Evolutionary conservation across 352 stramenopile genomes (phyloP).

Genomic region (Thraustochytrium striatum): DNA sequence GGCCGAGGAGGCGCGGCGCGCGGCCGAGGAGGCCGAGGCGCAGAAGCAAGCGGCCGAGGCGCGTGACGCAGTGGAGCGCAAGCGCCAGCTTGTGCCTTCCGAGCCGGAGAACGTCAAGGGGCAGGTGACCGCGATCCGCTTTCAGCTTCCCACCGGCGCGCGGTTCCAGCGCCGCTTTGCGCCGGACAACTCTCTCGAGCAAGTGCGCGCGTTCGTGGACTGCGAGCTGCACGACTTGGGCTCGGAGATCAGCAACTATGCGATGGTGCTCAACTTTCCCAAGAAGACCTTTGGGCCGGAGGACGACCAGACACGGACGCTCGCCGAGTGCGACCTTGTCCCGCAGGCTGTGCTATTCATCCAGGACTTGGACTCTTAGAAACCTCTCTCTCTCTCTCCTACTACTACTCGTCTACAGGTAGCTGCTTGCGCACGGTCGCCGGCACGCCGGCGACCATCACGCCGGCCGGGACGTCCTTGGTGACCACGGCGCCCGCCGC

Average conservation of each 20-base stretch:
- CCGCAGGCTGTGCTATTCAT: slow-evolving; percentile 67
- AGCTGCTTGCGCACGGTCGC: slow-evolving; percentile 49
- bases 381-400: no score
- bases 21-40: background rate
- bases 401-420: no score
- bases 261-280: slow-evolving; percentile 63
- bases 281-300: slow-evolving; percentile 59
- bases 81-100: slow-evolving; percentile 47
- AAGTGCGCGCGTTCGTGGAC: slow-evolving; percentile 61
- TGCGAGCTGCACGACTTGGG: slow-evolving; percentile 61
- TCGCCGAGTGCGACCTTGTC: slow-evolving; percentile 60
- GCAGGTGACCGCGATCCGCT: slow-evolving; percentile 57
- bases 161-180: slow-evolving; percentile 63
- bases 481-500: slow-evolving; percentile 72
- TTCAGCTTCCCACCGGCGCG: slow-evolving; percentile 62
- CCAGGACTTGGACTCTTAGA: slow-evolving; percentile 65
- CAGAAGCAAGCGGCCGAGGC: slow-evolving; percentile 50
- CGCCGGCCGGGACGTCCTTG: slow-evolving; percentile 65
- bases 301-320: slow-evolving; percentile 54
- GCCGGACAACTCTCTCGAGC: slow-evolving; percentile 56
- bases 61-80: slow-evolving; percentile 43
- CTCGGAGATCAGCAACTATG: slow-evolving; percentile 60
- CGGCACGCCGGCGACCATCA: slow-evolving; percentile 66
- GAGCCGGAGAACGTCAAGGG: slow-evolving; percentile 42
- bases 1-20: background rate